Percentiles rank a stretch among this genome's conserved stretches.
phyloP scores from a whole-genome alignment of 1,139 yeast species.

The Komagataea norvegica region DNA sequence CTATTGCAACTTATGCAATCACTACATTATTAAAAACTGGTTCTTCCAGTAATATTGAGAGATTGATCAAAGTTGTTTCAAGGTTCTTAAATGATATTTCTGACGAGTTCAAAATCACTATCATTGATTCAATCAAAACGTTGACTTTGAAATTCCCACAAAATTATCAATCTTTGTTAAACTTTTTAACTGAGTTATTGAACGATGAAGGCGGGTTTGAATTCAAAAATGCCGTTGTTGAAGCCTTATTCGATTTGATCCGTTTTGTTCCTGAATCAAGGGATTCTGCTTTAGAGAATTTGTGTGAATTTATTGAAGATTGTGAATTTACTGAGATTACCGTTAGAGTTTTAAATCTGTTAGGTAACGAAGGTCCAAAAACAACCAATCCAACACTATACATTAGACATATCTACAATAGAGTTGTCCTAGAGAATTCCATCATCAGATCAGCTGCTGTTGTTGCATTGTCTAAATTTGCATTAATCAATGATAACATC shows the following conservation, averaged over 20 bases:
- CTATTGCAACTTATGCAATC: conserved; percentile 97
- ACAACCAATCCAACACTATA: conserved; percentile 84
- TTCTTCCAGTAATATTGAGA: conserved; percentile 84
- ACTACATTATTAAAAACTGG: conserved; percentile 95
- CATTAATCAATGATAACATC: conserved; percentile 65
- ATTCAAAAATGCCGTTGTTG: conserved; percentile 84
- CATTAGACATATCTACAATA: conserved; percentile 92
- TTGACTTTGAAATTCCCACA: conserved; percentile 90
- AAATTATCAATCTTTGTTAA: conserved; percentile 77
- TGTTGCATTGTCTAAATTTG: conserved; percentile 86
- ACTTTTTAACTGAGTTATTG: conserved; percentile 77
- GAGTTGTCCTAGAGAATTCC: conserved; percentile 93
- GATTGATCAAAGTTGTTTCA: conserved; percentile 81
- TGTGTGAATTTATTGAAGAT: conserved; percentile 97
- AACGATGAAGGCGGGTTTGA: conserved; percentile 87
- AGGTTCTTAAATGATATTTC: conserved; percentile 90
- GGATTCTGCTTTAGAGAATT: conserved; percentile 76
- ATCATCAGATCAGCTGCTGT: conserved; percentile 95
- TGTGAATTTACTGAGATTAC: conserved; percentile 94
- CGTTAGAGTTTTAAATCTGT: conserved; percentile 82
- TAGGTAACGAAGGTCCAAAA: conserved; percentile 93
- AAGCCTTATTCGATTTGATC: conserved; percentile 87
- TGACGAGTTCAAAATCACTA: conserved; percentile 92
- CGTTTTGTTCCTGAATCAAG: conserved; percentile 84
- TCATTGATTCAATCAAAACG: conserved; percentile 90